Percentiles rank a stretch among this genome's conserved stretches.
These are phyloP conservation scores for Solanum tacnaense DNA, from an alignment of 257 asterid species.

Conservation along the genomic window DNA sequence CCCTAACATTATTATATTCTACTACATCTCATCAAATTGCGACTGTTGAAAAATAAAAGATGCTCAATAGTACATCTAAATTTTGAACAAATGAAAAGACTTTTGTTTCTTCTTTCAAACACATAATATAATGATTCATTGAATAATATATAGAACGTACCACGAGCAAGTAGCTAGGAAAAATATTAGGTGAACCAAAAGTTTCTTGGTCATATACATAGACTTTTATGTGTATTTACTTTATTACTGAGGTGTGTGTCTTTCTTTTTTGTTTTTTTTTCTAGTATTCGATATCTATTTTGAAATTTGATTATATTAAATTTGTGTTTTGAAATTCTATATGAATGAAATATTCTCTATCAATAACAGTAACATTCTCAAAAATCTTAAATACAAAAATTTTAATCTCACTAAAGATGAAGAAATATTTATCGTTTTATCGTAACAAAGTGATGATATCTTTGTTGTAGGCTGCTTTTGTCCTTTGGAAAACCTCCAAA, in stretches of 20 bases:
- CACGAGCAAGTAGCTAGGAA: background rate
- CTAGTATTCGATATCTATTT: fast-evolving
- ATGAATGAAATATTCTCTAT: background rate
- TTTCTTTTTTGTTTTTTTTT: background rate
- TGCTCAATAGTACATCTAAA: background rate
- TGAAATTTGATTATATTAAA: fast-evolving
- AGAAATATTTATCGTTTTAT: background rate
- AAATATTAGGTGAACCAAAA: background rate
- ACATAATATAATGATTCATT: background rate
- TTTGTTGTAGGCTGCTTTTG: background rate
- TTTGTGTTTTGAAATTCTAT: background rate
- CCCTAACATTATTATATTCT: background rate
- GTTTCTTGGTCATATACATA: background rate
- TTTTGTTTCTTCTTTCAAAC: background rate
- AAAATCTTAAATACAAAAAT: background rate
- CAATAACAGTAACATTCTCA: background rate
- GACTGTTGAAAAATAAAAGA: background rate
- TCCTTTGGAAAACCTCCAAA: background rate
- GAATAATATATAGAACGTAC: background rate
- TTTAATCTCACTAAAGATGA: fast-evolving
- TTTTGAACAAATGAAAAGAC: background rate
- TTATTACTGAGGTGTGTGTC: background rate
- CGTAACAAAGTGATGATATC: background rate
- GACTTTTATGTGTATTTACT: background rate
- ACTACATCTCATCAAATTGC: background rate